A percentile compares a stretch with the other conserved stretches of the same genome.
Evolutionary conservation across 2,329 filamentous ascomycete genomes (phyloP).

Genomic region (Escovopsis sp.): DNA sequence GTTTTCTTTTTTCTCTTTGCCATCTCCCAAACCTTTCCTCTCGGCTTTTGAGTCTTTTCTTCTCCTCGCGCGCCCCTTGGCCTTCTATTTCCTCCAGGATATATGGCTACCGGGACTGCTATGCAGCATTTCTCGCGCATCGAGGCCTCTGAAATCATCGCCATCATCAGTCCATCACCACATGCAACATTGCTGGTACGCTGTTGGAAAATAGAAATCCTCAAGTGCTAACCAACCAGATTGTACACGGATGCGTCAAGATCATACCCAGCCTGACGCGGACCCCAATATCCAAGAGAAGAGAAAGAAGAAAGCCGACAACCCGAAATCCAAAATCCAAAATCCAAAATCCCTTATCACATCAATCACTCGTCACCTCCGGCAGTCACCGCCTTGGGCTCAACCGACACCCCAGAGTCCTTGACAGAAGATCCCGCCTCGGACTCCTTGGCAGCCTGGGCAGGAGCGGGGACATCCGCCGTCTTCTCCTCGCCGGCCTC

Average conservation of each 20-base stretch:
- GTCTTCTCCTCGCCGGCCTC: conserved; percentile 8
- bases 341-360: too few species aligned
- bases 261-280: background rate
- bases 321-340: too few species aligned
- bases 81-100: too few species aligned
- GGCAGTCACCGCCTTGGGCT: conserved; percentile 15
- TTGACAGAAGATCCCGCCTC: conserved; percentile 7
- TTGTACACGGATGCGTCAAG: background rate
- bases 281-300: background rate
- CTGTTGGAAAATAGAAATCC: background rate
- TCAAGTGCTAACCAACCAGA: background rate
- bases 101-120: too few species aligned
- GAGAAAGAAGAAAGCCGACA: background rate
- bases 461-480: conserved; percentile 9
- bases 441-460: conserved; percentile 15
- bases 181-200: background rate
- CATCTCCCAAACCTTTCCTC: too few species aligned
- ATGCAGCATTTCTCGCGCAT: too few species aligned
- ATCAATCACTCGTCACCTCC: conserved; percentile 14
- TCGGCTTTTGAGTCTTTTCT: too few species aligned
- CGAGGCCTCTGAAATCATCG: background rate
- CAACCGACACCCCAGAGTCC: conserved; percentile 11
- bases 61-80: too few species aligned
- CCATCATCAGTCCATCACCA: background rate
- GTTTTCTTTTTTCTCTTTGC: too few species aligned